phyloP scores from a whole-genome alignment of 148 eudicot genomes.

The Rhododendron molle region DNA sequence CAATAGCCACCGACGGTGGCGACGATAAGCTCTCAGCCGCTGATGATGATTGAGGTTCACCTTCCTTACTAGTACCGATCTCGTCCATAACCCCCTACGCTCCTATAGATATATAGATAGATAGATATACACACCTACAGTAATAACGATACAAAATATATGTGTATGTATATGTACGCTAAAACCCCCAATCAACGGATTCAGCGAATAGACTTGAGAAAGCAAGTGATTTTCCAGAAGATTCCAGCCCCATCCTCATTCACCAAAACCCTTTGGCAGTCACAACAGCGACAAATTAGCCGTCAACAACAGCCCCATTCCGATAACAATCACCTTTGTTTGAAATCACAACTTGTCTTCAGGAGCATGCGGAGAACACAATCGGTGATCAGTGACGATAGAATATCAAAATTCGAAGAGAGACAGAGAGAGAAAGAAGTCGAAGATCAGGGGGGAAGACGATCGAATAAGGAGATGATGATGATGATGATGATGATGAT shows the following conservation, averaged over 20 bases:
- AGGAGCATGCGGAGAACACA: not conserved
- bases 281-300: constrained; percentile 6
- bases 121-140: not conserved
- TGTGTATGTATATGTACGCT: not conserved
- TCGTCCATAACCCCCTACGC: constrained; percentile 32
- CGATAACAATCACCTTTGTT: not conserved
- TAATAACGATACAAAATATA: not conserved
- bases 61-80: constrained; percentile 20
- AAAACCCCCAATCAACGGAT: not conserved
- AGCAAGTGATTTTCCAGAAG: constrained; percentile 46
- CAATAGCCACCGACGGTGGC: constrained; percentile 15
- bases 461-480: not conserved
- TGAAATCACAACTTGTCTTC: not conserved
- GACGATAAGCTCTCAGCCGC: constrained; percentile 19
- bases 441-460: not conserved
- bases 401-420: not conserved
- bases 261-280: constrained; percentile 10
- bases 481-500: not conserved
- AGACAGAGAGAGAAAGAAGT: not conserved
- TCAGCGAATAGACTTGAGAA: constrained; percentile 18
- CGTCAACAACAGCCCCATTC: constrained; percentile 4
- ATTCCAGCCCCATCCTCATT: constrained; percentile 66
- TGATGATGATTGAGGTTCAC: constrained; percentile 9
- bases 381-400: not conserved
- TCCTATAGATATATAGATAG: not conserved